phyloP scores from a whole-genome alignment of 2,329 filamentous ascomycete genomes.

The Sclerotinia trifoliorum region DNA sequence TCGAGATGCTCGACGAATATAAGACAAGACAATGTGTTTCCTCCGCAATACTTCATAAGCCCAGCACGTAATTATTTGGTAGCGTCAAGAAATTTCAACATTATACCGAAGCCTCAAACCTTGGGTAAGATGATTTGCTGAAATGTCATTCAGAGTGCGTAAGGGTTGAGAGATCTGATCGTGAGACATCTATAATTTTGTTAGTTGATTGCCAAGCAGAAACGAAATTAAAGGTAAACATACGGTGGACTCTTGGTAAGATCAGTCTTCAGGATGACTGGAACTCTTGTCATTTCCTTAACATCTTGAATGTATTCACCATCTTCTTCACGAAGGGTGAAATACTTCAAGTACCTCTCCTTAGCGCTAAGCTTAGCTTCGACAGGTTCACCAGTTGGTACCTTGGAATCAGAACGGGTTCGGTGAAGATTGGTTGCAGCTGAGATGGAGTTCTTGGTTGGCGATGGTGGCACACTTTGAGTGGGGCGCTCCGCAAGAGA shows the following conservation, averaged over 20 bases:
- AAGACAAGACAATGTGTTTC: not conserved
- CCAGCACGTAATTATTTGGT: slow-evolving; percentile 24
- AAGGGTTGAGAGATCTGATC: slow-evolving; percentile 80
- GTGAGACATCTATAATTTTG: slow-evolving; percentile 65
- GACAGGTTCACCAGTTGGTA: slow-evolving; percentile 69
- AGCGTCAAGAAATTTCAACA: not conserved
- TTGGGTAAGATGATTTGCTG: slow-evolving; percentile 3
- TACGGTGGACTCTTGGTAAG: slow-evolving; percentile 98
- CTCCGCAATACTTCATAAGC: not conserved
- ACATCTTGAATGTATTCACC: slow-evolving; percentile 98
- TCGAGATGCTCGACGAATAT: not conserved
- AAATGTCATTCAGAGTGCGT: slow-evolving; percentile 47
- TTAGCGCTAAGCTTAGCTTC: slow-evolving; percentile 85
- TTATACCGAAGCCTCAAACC: slow-evolving; percentile 17
- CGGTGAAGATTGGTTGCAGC: slow-evolving; percentile 72
- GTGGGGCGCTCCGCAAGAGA: slow-evolving; percentile 86
- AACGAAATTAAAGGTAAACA: slow-evolving; percentile 48
- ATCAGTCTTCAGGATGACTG: slow-evolving; percentile 98
- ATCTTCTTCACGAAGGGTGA: slow-evolving; percentile 85
- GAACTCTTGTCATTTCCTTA: slow-evolving; percentile 93
- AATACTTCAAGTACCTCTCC: slow-evolving; percentile 92
- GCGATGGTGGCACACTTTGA: slow-evolving; percentile 92
- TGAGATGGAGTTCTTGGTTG: slow-evolving; percentile 69
- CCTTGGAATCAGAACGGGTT: slow-evolving; percentile 91
- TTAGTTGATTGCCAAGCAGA: slow-evolving; percentile 42